phyloP scores from a whole-genome alignment of 2,329 filamentous ascomycete species.

The Alternaria solani region DNA sequence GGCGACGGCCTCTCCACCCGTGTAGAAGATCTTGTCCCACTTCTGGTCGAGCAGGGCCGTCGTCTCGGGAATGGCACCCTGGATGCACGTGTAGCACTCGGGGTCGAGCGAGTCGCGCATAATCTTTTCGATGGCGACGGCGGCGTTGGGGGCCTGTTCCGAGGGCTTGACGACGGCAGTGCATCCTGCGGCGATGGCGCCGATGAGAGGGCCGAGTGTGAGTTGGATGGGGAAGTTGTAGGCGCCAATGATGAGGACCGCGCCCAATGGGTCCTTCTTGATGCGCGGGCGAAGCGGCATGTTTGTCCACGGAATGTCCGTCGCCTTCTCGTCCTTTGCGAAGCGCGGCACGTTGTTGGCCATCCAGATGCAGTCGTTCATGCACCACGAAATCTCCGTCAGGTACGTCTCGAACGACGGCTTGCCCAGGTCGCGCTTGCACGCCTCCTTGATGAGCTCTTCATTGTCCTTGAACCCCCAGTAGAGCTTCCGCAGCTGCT shows the following conservation, averaged over 20 bases:
- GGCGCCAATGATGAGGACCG: conserved; percentile 81
- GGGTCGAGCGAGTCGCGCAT: conserved; percentile 79
- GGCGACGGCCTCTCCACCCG: conserved; percentile 78
- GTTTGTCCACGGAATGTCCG: conserved; percentile 73
- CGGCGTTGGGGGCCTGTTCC: conserved; percentile 78
- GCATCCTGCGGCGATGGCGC: conserved; percentile 91
- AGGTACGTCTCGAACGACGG: conserved; percentile 75
- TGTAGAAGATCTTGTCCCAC: conserved; percentile 99
- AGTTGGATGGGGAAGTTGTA: conserved; percentile 95
- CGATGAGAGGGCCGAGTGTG: conserved; percentile 78
- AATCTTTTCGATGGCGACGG: conserved; percentile 81
- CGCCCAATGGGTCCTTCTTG: conserved; percentile 86
- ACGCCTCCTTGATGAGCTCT: conserved; percentile 75
- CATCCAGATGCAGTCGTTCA: conserved; percentile 82
- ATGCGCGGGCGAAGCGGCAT: conserved; percentile 76
- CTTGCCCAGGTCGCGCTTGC: conserved; percentile 81
- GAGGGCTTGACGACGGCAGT: conserved; percentile 91
- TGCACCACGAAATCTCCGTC: conserved; percentile 78
- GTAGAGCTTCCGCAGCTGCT: conserved; percentile 92
- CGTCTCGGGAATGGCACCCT: conserved; percentile 82
- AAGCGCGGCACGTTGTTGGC: conserved; percentile 81
- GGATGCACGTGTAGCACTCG: conserved; percentile 77
- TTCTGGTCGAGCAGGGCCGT: conserved; percentile 84
- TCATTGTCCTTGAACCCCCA: conserved; percentile 87
- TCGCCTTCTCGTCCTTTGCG: conserved; percentile 79